These are phyloP conservation scores for Claviceps maximensis DNA, from an alignment of 2,329 filamentous ascomycete species.

Conservation along the genomic window DNA sequence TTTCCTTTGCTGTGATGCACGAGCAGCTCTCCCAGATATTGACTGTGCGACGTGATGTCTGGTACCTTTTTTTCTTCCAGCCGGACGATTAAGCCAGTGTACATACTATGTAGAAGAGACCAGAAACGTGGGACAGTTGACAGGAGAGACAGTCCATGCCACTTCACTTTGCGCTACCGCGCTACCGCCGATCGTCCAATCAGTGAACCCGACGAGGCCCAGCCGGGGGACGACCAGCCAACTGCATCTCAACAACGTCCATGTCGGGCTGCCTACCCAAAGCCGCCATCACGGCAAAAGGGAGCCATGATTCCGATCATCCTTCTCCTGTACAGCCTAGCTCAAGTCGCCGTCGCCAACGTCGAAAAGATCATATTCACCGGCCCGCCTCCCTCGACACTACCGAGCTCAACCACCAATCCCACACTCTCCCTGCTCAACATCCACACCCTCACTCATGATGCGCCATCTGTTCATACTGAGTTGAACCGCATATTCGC, in stretches of 20 bases:
- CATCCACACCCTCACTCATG: conserved; percentile 51
- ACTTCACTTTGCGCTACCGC: no score
- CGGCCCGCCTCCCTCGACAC: conserved; percentile 45
- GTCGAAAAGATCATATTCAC: conserved; percentile 86
- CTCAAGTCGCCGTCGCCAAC: conserved; percentile 44
- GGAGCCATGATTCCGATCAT: neutral
- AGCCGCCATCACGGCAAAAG: neutral
- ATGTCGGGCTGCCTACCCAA: neutral
- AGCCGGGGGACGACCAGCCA: neutral
- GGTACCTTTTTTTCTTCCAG: no score
- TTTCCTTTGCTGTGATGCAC: no score
- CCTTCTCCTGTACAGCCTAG: conserved; percentile 1
- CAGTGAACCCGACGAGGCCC: neutral
- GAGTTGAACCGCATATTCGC: conserved; percentile 52
- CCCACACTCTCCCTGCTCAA: conserved; percentile 38
- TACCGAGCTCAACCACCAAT: conserved; percentile 27
- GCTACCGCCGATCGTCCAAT: neutral
- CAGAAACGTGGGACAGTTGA: no score
- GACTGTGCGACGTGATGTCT: no score
- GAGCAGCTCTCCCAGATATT: no score
- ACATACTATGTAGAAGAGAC: no score
- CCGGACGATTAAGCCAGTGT: no score
- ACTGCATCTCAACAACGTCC: neutral
- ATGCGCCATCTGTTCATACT: conserved; percentile 42
- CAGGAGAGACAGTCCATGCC: no score